Base-by-base conservation (phyloP, 78 protist species). In the Diacronema lutheri region DNA sequence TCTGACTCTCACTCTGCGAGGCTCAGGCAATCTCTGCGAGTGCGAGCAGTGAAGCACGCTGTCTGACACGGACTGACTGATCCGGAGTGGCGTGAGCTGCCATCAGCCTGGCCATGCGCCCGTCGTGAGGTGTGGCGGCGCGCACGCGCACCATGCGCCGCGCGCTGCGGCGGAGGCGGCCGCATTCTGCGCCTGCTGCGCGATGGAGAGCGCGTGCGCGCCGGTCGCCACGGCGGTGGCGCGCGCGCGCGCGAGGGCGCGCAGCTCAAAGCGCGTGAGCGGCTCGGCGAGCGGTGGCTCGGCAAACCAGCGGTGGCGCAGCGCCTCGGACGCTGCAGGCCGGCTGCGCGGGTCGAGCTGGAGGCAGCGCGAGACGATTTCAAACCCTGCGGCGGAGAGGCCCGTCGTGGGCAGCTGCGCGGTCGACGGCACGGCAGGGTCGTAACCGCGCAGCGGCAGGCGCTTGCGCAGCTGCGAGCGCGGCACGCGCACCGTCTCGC, bases 151-250 rank as follows among this genome's bases (percentile, higher is more conserved):
- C n/a, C n/a, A n/a, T n/a, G n/a, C n/a, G n/a, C n/a, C n/a, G n/a
- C n/a, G n/a, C n/a, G n/a, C n/a, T n/a, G n/a, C n/a, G n/a, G n/a
- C n/a, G n/a, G n/a, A n/a, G n/a, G n/a, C n/a, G n/a, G n/a, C n/a
- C n/a, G n/a, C n/a, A n/a, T n/a, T n/a, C 50, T 68, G 76, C 55
- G 76, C 76, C 14, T 38, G 20, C 76, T 26, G 76, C 50, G 76
- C 76, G n/a, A 68, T 4, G 21, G 76, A 50, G 5, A 3, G 25
- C 7, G 35, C 26, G n/a, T 68, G 76, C 14, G 76, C 76, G 31
- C 76, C 76, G 4, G 50, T 16, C 16, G 26, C 4, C 31, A 68
- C 4, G 6, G 76, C 76, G 13, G 21, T n/a, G 1, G 37, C 76
- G 25, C 76, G 76, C 7, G 37, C 7, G 25, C 76, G 76, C 16